Percentiles rank a stretch among this genome's conserved stretches.
Conservation (phyloP, 345 rosid species). For the Euphorbia lathyris region DNA sequence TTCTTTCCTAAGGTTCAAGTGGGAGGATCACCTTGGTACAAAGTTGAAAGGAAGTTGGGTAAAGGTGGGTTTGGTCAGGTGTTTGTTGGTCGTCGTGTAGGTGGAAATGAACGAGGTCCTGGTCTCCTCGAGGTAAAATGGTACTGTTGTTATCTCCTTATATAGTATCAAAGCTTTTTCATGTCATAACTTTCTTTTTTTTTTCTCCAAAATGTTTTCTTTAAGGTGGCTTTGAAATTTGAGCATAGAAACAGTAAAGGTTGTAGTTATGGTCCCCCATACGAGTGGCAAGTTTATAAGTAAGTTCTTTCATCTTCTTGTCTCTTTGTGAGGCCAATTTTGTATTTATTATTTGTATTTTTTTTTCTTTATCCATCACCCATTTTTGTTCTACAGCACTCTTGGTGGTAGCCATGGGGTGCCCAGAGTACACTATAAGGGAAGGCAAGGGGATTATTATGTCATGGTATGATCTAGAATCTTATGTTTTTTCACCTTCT, state of each 20-base stretch:
- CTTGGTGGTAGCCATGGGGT: constrained; percentile 64
- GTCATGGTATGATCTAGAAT: constrained; percentile 27
- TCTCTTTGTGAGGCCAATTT: constrained; percentile 3
- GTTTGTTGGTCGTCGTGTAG: constrained; percentile 36
- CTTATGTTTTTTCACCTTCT: constrained; percentile 18
- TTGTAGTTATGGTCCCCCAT: constrained; percentile 38
- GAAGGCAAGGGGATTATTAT: constrained; percentile 35
- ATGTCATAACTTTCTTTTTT: constrained; percentile 1
- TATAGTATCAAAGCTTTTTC: background rate
- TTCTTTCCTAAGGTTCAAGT: constrained; percentile 29
- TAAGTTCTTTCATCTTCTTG: constrained; percentile 20
- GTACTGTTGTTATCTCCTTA: background rate
- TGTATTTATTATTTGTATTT: constrained; percentile 2
- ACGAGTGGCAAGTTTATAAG: constrained; percentile 38
- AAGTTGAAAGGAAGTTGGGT: constrained; percentile 33
- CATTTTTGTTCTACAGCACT: constrained; percentile 46
- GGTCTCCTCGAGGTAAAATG: constrained; percentile 72
- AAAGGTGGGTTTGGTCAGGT: constrained; percentile 41
- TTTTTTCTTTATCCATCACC: background rate
- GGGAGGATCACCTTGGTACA: constrained; percentile 33
- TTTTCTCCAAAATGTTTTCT: background rate
- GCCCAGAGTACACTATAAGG: constrained; percentile 34
- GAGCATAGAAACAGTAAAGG: constrained; percentile 38
- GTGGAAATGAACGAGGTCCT: constrained; percentile 50
- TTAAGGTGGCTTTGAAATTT: constrained; percentile 35